Percentiles rank a stretch among this genome's conserved stretches.
These are phyloP conservation scores for Apiospora marii DNA, from an alignment of 2,329 filamentous ascomycete species.

Conservation along the genomic window DNA sequence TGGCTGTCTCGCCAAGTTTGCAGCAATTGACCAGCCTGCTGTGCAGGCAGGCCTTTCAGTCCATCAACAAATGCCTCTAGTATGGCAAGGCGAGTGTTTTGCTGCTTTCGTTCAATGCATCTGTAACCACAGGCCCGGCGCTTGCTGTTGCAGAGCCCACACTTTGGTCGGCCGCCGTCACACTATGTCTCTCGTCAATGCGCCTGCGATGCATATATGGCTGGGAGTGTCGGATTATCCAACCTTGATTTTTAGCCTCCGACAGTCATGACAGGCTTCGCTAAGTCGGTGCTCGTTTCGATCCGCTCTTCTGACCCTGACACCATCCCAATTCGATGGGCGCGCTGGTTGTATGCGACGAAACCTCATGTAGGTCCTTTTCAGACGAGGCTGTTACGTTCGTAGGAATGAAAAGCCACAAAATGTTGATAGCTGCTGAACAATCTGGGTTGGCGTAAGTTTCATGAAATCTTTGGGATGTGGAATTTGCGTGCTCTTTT, in stretches of 20 bases:
- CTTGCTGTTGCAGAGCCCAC: background rate
- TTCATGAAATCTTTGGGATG: background rate
- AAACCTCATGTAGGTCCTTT: background rate
- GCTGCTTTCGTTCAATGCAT: background rate
- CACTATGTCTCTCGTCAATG: background rate
- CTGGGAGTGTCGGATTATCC: background rate
- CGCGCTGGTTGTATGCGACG: background rate
- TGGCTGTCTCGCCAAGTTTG: constrained; percentile 30
- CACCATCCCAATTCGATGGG: background rate
- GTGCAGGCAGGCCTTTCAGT: background rate
- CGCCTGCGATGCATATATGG: background rate
- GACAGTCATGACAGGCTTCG: background rate
- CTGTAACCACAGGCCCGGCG: background rate
- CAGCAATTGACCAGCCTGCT: constrained; percentile 26
- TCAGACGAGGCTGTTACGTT: background rate
- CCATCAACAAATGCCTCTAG: background rate
- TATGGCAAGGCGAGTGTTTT: background rate
- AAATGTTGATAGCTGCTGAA: background rate
- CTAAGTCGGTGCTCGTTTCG: background rate
- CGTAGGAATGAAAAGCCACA: background rate
- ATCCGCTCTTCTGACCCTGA: background rate
- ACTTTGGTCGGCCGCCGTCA: background rate
- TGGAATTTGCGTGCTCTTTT: background rate
- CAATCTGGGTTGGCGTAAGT: background rate
- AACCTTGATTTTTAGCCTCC: background rate